Base-by-base conservation (phyloP, 108 stramenopile genomes). In the Nitzschia sp. region DNA sequence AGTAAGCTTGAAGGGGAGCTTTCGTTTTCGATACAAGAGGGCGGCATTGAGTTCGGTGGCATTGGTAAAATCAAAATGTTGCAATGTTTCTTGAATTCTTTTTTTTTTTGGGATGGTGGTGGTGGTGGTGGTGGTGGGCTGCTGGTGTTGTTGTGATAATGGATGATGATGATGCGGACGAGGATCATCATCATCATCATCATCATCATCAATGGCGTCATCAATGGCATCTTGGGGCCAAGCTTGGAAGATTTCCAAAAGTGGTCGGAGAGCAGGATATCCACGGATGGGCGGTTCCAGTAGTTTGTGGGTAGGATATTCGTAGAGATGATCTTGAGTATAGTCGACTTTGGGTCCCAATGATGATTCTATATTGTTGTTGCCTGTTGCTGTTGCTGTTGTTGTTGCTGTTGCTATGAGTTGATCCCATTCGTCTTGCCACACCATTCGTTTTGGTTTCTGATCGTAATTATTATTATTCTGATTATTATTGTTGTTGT, bases 1-100 rank as follows among this genome's bases (percentile, higher is more conserved):
- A 38, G 77, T 80, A 21, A 90, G 57, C 57, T 90, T 90, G 56
- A 90, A 90, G 0, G 89, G 89, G 28, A 90, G 53, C 55, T 85
- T 73, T 23, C 36, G 54, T 47, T 85, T 56, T 19, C 83, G 73
- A 58, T 80, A 90, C 15, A 69, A 62, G 9, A 59, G n/a, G 28
- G 89, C 89, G 30, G 70, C 64, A 41, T 78, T 66, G 5, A 82
- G 25, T 66, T 89, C 73, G 25, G 71, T 34, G 30, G 64, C 54
- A n/a, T n/a, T n/a, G n/a, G n/a, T n/a, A 61, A 71, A 89, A 73
- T 90, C 84, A 67, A 87, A 87, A 71, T 90, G 92, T 58, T 84
- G 75, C 58, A 93, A 66, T 3, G 70, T 66, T 76, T 92, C 91
- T 19, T 54, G 38, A n/a, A n/a, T n/a, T n/a, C n/a, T n/a, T n/a